phyloP scores from a whole-genome alignment of 306 rosid genomes.

The Acacia acuminata region DNA sequence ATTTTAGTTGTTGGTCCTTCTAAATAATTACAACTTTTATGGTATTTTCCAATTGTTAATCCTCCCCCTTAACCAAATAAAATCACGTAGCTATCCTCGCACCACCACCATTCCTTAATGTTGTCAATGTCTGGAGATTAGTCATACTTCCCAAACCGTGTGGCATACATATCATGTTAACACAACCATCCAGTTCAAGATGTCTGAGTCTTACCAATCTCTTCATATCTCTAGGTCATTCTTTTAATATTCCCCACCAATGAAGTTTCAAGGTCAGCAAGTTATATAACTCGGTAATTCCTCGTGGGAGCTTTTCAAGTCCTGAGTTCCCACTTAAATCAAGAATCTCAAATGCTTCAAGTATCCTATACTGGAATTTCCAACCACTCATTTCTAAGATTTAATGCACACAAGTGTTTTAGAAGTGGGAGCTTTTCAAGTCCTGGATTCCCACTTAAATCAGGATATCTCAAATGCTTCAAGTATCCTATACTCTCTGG shows the following conservation, averaged over 20 bases:
- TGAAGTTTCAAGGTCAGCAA: background rate
- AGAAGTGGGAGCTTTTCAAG: no score
- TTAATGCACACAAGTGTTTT: no score
- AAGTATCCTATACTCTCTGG: background rate
- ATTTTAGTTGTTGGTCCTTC: no score
- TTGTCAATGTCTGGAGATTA: background rate
- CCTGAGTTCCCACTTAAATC: accelerated
- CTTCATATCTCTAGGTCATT: background rate
- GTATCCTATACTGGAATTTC: no score
- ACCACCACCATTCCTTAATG: background rate
- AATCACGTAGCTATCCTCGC: background rate
- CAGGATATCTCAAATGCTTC: constrained; percentile 16
- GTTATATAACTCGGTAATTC: background rate
- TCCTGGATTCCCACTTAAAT: no score
- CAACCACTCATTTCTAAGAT: no score
- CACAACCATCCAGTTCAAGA: background rate
- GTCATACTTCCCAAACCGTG: background rate
- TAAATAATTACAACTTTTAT: no score
- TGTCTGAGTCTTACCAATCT: background rate
- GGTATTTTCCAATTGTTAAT: no score
- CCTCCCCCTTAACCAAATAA: no score
- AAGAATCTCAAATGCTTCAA: no score
- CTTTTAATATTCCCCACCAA: accelerated
- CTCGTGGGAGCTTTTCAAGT: background rate
- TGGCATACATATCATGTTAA: background rate